Evolutionary conservation across 2,329 filamentous ascomycete species (phyloP).

Genomic region (Blastomyces gilchristii): DNA sequence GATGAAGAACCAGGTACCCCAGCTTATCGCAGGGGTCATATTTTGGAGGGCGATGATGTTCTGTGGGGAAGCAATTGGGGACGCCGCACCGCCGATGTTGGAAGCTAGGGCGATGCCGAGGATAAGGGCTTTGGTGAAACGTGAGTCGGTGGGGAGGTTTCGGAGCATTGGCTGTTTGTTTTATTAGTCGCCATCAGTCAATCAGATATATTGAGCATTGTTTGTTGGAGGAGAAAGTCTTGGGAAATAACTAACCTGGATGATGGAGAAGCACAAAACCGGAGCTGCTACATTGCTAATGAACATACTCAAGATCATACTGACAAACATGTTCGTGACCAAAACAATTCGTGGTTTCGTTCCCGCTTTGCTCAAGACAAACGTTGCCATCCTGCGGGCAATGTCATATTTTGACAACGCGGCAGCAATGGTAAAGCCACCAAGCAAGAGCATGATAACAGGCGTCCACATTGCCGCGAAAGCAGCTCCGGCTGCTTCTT

Average conservation of each 20-base stretch:
- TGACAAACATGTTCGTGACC: constrained; percentile 97
- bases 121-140: constrained; percentile 91
- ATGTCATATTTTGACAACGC: constrained; percentile 96
- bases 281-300: constrained; percentile 97
- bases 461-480: constrained; percentile 98
- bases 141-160: constrained; percentile 78
- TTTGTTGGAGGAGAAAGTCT: not conserved
- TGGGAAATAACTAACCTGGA: constrained; percentile 53
- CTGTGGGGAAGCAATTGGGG: constrained; percentile 92
- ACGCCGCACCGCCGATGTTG: constrained; percentile 93
- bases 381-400: constrained; percentile 91
- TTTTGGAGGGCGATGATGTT: constrained; percentile 95
- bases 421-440: constrained; percentile 90
- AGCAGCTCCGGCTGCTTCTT: constrained; percentile 69
- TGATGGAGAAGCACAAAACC: constrained; percentile 94
- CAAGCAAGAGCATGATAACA: constrained; percentile 94
- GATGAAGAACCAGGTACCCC: constrained; percentile 96
- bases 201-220: constrained; percentile 5
- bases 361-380: constrained; percentile 91
- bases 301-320: constrained; percentile 96
- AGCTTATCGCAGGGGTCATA: constrained; percentile 84
- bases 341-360: constrained; percentile 82
- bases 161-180: constrained; percentile 68
- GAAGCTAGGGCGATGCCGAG: constrained; percentile 90
- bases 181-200: constrained; percentile 2